Percentiles rank a stretch among this genome's conserved stretches.
Evolutionary conservation across 371 early-diverging fungal species (phyloP).

Genomic region (Mortierella sp.): DNA sequence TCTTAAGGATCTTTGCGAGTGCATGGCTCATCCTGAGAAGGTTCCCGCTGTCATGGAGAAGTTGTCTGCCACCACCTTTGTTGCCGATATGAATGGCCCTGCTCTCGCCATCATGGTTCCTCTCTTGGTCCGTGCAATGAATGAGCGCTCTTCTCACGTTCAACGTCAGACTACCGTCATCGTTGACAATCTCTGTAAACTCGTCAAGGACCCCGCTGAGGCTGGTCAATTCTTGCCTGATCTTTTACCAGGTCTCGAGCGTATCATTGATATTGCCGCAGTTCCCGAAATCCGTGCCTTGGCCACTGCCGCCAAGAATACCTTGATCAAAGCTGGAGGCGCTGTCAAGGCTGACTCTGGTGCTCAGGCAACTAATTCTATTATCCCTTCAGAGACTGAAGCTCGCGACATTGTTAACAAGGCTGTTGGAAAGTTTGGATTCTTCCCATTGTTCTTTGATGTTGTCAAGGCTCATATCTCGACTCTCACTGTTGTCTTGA

Average conservation of each 20-base stretch:
- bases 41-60: conserved; percentile 72
- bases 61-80: conserved; percentile 78
- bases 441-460: conserved; percentile 70
- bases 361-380: conserved; percentile 45
- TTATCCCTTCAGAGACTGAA: conserved; percentile 58
- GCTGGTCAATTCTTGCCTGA: conserved; percentile 86
- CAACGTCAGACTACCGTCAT: conserved; percentile 86
- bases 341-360: conserved; percentile 41
- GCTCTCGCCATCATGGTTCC: conserved; percentile 87
- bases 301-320: conserved; percentile 67
- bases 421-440: conserved; percentile 62
- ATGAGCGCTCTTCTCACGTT: conserved; percentile 70
- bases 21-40: conserved; percentile 76
- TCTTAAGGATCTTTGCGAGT: conserved; percentile 71
- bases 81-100: conserved; percentile 82
- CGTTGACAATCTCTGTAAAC: conserved; percentile 87
- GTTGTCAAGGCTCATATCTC: conserved; percentile 54
- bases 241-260: conserved; percentile 81
- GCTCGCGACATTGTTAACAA: conserved; percentile 60
- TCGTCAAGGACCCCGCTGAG: conserved; percentile 82
- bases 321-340: conserved; percentile 69
- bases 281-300: conserved; percentile 84
- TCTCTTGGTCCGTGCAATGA: conserved; percentile 79
- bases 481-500: conserved; percentile 29
- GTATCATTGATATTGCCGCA: conserved; percentile 79